Percentiles rank a stretch among this genome's conserved stretches.
Evolutionary conservation across 2,329 filamentous ascomycete genomes (phyloP).

Genomic region (Lachnellula arida): DNA sequence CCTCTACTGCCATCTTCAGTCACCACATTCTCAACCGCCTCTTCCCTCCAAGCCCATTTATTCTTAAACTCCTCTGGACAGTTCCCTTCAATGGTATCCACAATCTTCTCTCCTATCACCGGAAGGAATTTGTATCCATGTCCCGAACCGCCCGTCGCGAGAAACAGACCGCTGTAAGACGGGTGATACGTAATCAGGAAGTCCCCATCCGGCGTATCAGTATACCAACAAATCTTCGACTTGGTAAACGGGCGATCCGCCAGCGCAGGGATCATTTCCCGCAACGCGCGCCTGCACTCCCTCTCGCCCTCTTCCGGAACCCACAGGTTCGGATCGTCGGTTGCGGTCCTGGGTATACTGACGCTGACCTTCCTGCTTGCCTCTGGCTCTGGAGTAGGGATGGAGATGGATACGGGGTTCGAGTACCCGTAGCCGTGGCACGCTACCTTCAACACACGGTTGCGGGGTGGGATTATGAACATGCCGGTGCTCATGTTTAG

Average conservation of each 20-base stretch:
- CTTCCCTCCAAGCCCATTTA: slow-evolving; percentile 50
- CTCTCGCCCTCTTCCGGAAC: slow-evolving; percentile 13
- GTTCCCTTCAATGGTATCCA: slow-evolving; percentile 36
- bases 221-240: slow-evolving; percentile 59
- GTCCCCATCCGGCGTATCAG: slow-evolving; percentile 58
- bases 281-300: slow-evolving; percentile 20
- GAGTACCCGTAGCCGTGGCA: slow-evolving; percentile 56
- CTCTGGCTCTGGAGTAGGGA: background rate
- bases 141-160: slow-evolving; percentile 45
- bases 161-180: slow-evolving; percentile 39
- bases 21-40: slow-evolving; percentile 22
- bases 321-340: no score
- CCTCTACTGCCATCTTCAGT: slow-evolving; percentile 31
- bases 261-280: slow-evolving; percentile 49
- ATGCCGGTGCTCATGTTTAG: slow-evolving; percentile 67
- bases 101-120: slow-evolving; percentile 42
- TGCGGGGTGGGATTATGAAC: slow-evolving; percentile 68
- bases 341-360: no score
- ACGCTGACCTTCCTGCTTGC: no score
- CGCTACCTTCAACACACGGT: slow-evolving; percentile 52
- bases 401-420: slow-evolving; percentile 33
- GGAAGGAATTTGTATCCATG: slow-evolving; percentile 49
- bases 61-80: slow-evolving; percentile 39
- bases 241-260: slow-evolving; percentile 46
- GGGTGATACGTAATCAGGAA: slow-evolving; percentile 58